Evolutionary conservation across 1,284 basidiomycete genomes (phyloP).

Genomic region (Sporisorium exsertum): DNA sequence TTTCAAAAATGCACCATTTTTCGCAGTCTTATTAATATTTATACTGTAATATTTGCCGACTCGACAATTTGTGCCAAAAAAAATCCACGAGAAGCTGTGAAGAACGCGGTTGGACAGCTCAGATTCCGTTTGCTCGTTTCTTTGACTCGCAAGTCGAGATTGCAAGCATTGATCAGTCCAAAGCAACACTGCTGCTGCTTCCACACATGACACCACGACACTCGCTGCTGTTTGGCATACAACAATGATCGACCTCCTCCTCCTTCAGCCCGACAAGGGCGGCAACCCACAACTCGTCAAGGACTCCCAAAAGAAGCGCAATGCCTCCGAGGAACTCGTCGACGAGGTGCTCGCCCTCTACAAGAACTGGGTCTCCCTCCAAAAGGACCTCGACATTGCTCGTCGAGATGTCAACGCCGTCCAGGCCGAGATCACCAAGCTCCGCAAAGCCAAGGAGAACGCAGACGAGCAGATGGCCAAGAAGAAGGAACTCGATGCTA

Average conservation of each 20-base stretch:
- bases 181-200: constrained; percentile 10
- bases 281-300: constrained; percentile 93
- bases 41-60: background rate
- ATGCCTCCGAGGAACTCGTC: constrained; percentile 87
- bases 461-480: constrained; percentile 85
- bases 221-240: background rate
- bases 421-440: constrained; percentile 91
- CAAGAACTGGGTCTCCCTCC: constrained; percentile 87
- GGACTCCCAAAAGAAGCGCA: constrained; percentile 91
- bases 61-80: background rate
- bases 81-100: no score
- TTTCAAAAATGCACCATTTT: background rate
- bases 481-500: constrained; percentile 82
- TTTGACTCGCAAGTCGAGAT: background rate
- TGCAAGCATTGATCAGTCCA: no score
- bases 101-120: background rate
- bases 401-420: constrained; percentile 87
- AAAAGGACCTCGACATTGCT: constrained; percentile 82
- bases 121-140: background rate
- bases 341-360: constrained; percentile 95
- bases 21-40: background rate
- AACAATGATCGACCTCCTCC: constrained; percentile 52
- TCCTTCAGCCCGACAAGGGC: constrained; percentile 73
- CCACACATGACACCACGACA: background rate
- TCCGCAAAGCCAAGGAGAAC: constrained; percentile 93